A percentile compares a stretch with the other conserved stretches of the same genome.
These are phyloP conservation scores for Moricandia moricandioides DNA, from an alignment of 345 rosid genomes.

Conservation along the genomic window DNA sequence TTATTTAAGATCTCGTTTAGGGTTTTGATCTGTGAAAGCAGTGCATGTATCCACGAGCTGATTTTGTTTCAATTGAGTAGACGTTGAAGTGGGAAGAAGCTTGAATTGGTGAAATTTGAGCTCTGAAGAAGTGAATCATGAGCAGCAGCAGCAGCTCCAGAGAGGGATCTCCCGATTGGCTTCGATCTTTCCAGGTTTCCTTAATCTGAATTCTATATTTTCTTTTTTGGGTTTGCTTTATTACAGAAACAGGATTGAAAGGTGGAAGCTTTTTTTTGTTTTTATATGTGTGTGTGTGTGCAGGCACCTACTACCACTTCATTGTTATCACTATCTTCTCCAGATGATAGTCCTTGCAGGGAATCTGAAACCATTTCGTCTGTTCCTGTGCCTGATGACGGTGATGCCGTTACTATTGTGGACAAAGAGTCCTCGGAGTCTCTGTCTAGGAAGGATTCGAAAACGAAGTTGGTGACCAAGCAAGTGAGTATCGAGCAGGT, in stretches of 20 bases:
- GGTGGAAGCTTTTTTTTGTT: background rate
- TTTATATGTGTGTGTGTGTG: background rate
- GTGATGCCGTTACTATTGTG: constrained; percentile 2
- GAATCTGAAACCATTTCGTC: constrained; percentile 33
- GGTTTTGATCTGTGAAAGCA: constrained; percentile 13
- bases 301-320: constrained; percentile 71
- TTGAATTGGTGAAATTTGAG: constrained; percentile 15
- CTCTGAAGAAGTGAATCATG: constrained; percentile 38
- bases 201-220: background rate
- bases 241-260: background rate
- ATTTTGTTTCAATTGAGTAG: background rate
- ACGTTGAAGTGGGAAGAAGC: background rate
- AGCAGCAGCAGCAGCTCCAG: constrained; percentile 67
- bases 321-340: constrained; percentile 55
- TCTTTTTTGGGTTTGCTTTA: background rate
- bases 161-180: constrained; percentile 85
- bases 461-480: constrained; percentile 34
- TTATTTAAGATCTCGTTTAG: background rate
- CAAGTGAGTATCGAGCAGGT: constrained; percentile 29
- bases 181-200: constrained; percentile 62
- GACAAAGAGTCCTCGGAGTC: constrained; percentile 25
- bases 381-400: constrained; percentile 23
- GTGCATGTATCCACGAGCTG: background rate
- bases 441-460: constrained; percentile 26
- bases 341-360: constrained; percentile 39